Evolutionary conservation across 179 eudicot genomes (phyloP).

Genomic region (Beta lomatogona): DNA sequence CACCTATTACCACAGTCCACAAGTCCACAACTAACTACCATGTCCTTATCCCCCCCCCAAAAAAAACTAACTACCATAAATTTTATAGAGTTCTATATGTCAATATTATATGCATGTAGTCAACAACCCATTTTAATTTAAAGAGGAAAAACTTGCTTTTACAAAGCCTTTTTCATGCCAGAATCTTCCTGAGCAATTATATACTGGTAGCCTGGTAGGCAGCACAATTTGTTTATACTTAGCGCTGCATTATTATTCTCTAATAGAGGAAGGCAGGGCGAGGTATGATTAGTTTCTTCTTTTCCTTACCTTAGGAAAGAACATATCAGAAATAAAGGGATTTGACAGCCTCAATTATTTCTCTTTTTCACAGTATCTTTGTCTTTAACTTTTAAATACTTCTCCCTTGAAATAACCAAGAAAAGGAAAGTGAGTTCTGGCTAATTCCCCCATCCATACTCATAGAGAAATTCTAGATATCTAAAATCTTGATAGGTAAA

Average conservation of each 20-base stretch:
- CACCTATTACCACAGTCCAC: too few relatives aligned
- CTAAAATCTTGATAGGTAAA: too few relatives aligned
- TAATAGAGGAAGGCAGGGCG: neutral
- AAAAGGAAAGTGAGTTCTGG: too few relatives aligned
- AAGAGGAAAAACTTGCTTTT: neutral
- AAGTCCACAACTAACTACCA: too few relatives aligned
- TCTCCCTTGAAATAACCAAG: too few relatives aligned
- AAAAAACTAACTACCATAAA: too few relatives aligned
- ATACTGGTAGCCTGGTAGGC: neutral
- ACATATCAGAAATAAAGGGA: neutral
- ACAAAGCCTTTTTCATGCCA: neutral
- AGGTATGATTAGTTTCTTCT: neutral
- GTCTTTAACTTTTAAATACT: neutral
- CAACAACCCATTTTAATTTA: neutral
- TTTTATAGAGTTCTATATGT: neutral
- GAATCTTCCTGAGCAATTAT: neutral
- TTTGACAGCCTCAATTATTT: constrained; percentile 18
- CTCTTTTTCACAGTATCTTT: constrained; percentile 2
- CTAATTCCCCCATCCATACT: too few relatives aligned
- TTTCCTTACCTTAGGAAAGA: neutral
- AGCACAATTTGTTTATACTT: neutral
- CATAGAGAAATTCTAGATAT: too few relatives aligned
- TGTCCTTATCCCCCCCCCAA: too few relatives aligned
- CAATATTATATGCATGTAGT: neutral
- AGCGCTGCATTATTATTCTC: constrained; percentile 1